Percentiles rank a stretch among this genome's conserved stretches.
Evolutionary conservation across 1,284 basidiomycete genomes (phyloP).

Genomic region (Ceraceosorus guamensis): DNA sequence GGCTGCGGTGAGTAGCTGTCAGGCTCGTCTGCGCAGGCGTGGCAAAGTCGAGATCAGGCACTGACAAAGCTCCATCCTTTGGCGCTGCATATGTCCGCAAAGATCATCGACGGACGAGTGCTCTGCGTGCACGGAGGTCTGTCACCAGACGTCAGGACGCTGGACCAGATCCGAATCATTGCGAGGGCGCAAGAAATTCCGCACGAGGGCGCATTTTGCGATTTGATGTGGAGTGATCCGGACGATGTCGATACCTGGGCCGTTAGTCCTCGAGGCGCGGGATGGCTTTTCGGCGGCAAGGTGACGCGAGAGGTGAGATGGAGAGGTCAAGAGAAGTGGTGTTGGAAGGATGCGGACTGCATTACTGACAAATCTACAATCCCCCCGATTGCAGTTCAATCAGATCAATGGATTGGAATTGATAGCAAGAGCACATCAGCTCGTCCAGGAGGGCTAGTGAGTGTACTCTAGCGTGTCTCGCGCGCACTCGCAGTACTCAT

Average conservation of each 20-base stretch:
- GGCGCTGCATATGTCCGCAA: not conserved
- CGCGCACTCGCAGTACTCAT: not conserved
- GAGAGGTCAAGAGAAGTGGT: not conserved
- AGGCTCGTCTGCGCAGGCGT: too few relatives aligned
- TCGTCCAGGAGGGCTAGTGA: conserved; percentile 60
- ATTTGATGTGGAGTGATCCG: conserved; percentile 96
- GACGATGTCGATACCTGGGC: conserved; percentile 94
- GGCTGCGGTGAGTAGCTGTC: conserved; percentile 76
- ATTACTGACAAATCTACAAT: conserved; percentile 1
- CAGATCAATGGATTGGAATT: conserved; percentile 75
- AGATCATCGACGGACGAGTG: conserved; percentile 88
- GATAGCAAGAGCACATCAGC: conserved; percentile 86
- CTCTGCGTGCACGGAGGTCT: conserved; percentile 89
- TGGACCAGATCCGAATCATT: conserved; percentile 84
- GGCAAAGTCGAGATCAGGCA: too few relatives aligned
- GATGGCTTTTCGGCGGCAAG: conserved; percentile 84
- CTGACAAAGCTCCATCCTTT: not conserved
- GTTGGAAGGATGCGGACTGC: too few relatives aligned
- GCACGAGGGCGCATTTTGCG: conserved; percentile 95
- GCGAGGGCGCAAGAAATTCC: conserved; percentile 90
- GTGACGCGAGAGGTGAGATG: conserved; percentile 63
- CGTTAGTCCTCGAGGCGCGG: conserved; percentile 85
- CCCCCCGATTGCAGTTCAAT: conserved; percentile 65
- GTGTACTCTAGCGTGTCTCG: conserved; percentile 3
- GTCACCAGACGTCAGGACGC: conserved; percentile 80